Evolutionary conservation across 345 rosid species (phyloP), one percentile per base, ranked within the genome.

Genomic region (Lepidium sativum): DNA sequence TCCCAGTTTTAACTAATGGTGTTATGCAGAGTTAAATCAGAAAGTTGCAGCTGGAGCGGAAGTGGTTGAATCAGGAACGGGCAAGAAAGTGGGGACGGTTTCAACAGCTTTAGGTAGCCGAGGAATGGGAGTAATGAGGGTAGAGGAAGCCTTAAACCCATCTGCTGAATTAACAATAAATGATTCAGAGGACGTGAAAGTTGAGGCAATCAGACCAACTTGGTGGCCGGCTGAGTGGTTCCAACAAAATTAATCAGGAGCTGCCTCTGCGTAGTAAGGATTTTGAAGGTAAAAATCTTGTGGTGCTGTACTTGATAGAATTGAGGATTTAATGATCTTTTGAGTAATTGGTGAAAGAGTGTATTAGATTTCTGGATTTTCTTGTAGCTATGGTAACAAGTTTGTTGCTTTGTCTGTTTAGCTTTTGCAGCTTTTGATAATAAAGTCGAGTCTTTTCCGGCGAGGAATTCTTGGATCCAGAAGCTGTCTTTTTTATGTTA

Each of bases 141-240:
- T 94, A 61, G 92, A 86, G 11, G 86, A 83, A 57, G 88, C 84
- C 65, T 84, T 86, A 13, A 83, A 73, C 69, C 65, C 20, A 16
- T 63, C 84, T 2, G 52, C 63, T 53, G 65, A 77, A 4, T 74
- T 90, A 60, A 53, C 51, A 20, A 39, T 94, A 23, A 75, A 67
- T 20, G 92, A 86, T 14, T 76, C 72, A 65, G 84, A 81, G 40
- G 83, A 72, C 13, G 75, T 94, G 52, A 83, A 78, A 64, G 89
- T 85, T 3, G 80, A 83, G 83, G 84, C 87, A 12, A 51, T 71
- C 11, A 83, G 77, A 69, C 97, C 97, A 8, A 69, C 73, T 49
- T 90, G 96, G 99, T 94, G 96, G 99, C 95, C 91, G 4, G 37
- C 72, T 13, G 81, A 83, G 64, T 90, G 99, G 99, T 79, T 78